Base-by-base conservation (phyloP, 2,329 filamentous ascomycete species). In the Sclerotinia sclerotiorum region DNA sequence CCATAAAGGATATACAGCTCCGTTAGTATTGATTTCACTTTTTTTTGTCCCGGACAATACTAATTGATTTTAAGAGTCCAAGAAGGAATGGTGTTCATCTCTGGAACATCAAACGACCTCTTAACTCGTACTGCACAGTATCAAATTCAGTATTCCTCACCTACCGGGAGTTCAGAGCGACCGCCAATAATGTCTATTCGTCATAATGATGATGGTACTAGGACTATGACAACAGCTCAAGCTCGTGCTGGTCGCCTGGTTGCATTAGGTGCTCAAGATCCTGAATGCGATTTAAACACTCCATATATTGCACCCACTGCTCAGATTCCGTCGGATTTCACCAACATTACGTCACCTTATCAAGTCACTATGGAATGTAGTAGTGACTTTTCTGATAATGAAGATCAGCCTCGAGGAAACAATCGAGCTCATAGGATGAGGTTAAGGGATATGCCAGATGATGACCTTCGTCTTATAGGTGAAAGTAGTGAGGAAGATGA, bases 1-100 rank as follows among this genome's bases (percentile, higher is more conserved):
- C 0, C 87, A 88, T 48, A 82, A 81, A 55, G 91, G 92, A 65
- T 97, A 93, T 79, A 94, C 93, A 70, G 89, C 92, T 74, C 93
- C 93, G 91, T 96, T 87, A 79, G 92, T 87, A 48, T 49, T 32
- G 13, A 48, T n/a, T 35, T 32, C 24, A 24, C 24, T 39, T 13
- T 46, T 44, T 27, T 51, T 29, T 35, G n/a, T 39, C 21, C 21
- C 35, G 52, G 4, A 8, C 19, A 54, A 66, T 68, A 64, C 70
- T 75, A 72, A 76, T 55, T 29, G 35, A 68, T 77, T 42, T 52
- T 2, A 29, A 94, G 92, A 66, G 89, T 97, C 65, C 90, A 94
- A 79, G 91, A 97, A 84, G 94, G 95, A 56, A 90, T 97, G 85
- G 87, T 98, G 0, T 97, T 97, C 76, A 85, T 98, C 39, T 87